Percentiles rank a stretch among this genome's conserved stretches.
phyloP scores from a whole-genome alignment of 495 filamentous ascomycete species.

The Daldinia vernicosa region DNA sequence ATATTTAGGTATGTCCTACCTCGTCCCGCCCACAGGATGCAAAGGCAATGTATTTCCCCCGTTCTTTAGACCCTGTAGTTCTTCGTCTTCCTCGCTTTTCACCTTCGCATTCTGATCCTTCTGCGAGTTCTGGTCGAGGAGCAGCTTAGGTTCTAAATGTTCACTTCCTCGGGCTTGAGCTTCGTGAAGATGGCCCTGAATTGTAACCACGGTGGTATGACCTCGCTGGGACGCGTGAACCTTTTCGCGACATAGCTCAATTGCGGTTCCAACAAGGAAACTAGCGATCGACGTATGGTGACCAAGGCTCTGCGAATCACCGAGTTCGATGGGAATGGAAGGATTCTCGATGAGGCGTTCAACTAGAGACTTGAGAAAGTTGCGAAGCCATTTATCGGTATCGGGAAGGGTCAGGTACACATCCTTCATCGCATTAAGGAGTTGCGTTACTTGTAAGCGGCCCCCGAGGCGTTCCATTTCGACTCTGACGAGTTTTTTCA shows the following conservation, averaged over 20 bases:
- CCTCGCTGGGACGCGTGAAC: background rate
- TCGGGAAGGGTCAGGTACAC: background rate
- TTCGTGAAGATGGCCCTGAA: background rate
- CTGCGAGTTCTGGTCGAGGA: background rate
- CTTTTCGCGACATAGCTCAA: slow-evolving; percentile 17
- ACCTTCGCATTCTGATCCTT: background rate
- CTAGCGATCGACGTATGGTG: slow-evolving; percentile 6
- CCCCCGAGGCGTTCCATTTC: slow-evolving; percentile 31
- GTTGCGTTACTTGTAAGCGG: slow-evolving; percentile 7
- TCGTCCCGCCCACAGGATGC: background rate
- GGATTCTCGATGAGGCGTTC: background rate
- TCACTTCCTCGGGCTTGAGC: background rate
- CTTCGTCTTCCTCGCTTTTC: background rate
- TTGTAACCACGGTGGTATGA: background rate
- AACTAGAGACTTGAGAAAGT: slow-evolving; percentile 19
- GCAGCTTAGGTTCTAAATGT: background rate
- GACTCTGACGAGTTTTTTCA: slow-evolving; percentile 16
- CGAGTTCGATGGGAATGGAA: background rate
- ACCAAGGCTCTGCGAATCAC: background rate
- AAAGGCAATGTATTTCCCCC: background rate
- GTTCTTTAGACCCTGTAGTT: background rate
- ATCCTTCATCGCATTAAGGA: slow-evolving; percentile 20
- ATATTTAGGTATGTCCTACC: background rate
- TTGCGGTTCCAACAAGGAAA: slow-evolving; percentile 9
- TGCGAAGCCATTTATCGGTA: slow-evolving; percentile 23